Base-by-base conservation (phyloP, 2,329 filamentous ascomycete species). In the Colletotrichum sp. region DNA sequence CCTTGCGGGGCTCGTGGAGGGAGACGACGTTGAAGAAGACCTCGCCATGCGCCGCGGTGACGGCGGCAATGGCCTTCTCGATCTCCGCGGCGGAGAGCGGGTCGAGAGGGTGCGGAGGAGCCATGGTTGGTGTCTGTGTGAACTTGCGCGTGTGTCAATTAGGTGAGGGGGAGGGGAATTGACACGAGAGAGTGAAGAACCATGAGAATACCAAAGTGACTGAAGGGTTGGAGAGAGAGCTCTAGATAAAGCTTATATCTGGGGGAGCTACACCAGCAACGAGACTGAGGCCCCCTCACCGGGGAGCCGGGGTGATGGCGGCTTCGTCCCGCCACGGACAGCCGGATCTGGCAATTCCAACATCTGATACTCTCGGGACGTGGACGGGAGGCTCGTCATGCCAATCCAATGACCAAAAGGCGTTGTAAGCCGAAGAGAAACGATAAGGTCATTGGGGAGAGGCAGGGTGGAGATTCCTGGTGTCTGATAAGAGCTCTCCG, bases 21-120 rank as follows among this genome's bases (percentile, higher is more conserved):
- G 95, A 94, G 72, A 98, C 93, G 4, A 96, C 94, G 87, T 98
- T 97, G 90, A 96, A 98, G 84, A 93, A 92, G 75, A 98, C 89
- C 65, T 93, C 88, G 73, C 92, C 88, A 83, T 98, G 89, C 75
- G 93, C 89, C 80, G 93, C 91, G 77, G 92, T 92, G 78, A 98
- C 89, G 36, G 95, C 87, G 2, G 90, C 86, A 67, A 96, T 93
- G 8, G 92, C 92, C 24, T 90, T 86, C 80, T 94, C 92, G 79
- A 98, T 98, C 85, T 98, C 96, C 3, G 88, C 85, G 12, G 90
- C 88, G 12, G 90, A 90, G 62, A 98, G 92, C 69, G 95, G 95
- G 81, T 98, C 95, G 78, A 97, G 90, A 7, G 95, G 95, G 81
- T 98, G 93, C 21, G 72, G 66, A 8, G 63, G 64, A 52, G 70